These are phyloP conservation scores for Bryoglossum gracile DNA, from an alignment of 495 filamentous ascomycete species.

Conservation along the genomic window DNA sequence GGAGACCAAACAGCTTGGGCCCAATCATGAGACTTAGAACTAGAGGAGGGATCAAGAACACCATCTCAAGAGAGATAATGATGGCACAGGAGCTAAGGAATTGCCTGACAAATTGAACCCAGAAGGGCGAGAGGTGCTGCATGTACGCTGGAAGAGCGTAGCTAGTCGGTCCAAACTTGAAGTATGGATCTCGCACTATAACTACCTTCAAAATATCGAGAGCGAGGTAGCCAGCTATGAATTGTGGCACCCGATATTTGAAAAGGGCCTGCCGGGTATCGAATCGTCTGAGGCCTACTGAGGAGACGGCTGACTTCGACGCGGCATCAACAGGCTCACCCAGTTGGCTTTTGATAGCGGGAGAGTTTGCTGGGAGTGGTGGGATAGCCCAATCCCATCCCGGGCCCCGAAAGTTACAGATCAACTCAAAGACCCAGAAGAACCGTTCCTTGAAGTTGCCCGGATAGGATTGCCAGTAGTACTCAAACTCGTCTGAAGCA, in stretches of 20 bases:
- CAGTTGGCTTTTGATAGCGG: slow-evolving; percentile 37
- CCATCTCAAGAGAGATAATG: slow-evolving; percentile 39
- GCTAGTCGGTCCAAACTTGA: slow-evolving; percentile 41
- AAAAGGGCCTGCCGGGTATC: slow-evolving; percentile 40
- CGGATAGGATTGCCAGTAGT: slow-evolving; percentile 72
- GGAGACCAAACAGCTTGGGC: slow-evolving; percentile 37
- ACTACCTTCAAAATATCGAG: slow-evolving; percentile 60
- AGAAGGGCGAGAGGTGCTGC: slow-evolving; percentile 31
- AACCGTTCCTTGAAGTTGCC: slow-evolving; percentile 50
- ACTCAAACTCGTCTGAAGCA: slow-evolving; percentile 31
- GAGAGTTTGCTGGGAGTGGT: slow-evolving; percentile 51
- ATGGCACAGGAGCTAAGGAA: slow-evolving; percentile 42
- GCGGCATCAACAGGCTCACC: slow-evolving; percentile 19
- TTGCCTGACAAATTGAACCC: slow-evolving; percentile 43
- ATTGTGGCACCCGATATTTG: slow-evolving; percentile 34
- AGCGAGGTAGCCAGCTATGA: slow-evolving; percentile 49
- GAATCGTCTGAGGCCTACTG: slow-evolving; percentile 30
- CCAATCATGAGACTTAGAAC: slow-evolving; percentile 47
- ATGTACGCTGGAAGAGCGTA: slow-evolving; percentile 40
- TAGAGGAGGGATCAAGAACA: slow-evolving; percentile 38
- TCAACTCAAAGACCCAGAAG: slow-evolving; percentile 63
- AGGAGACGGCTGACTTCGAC: slow-evolving; percentile 19
- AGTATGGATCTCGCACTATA: slow-evolving; percentile 72
- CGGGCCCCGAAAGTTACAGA: slow-evolving; percentile 61
- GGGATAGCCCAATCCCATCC: slow-evolving; percentile 73